phyloP scores from a whole-genome alignment of 306 rosid genomes.

The Acacia crassicarpa region DNA sequence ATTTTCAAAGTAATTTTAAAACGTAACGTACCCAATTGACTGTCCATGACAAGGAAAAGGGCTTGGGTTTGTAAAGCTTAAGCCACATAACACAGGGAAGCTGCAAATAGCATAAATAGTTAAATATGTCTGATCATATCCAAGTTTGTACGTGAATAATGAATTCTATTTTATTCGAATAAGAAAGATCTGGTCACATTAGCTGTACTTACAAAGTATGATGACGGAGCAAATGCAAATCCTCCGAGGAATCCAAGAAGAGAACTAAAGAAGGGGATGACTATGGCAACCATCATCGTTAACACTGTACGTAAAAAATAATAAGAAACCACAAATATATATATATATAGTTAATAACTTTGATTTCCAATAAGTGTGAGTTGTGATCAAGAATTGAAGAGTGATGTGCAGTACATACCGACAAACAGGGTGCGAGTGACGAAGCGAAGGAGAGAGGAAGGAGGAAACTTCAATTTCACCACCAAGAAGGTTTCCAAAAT shows the following conservation, averaged over 20 bases:
- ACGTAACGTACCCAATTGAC: slow-evolving; percentile 60
- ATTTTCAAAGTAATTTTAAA: background rate
- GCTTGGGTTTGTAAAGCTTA: slow-evolving; percentile 54
- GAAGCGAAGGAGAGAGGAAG: slow-evolving; percentile 60
- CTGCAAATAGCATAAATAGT: slow-evolving; percentile 40
- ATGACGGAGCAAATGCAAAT: slow-evolving; percentile 84
- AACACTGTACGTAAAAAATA: slow-evolving; percentile 46
- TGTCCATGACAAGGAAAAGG: slow-evolving; percentile 64
- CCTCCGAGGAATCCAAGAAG: slow-evolving; percentile 95
- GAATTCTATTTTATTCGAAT: no score
- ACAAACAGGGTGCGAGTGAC: slow-evolving; percentile 54
- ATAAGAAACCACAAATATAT: no score
- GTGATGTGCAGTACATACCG: slow-evolving; percentile 38
- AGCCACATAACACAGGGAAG: slow-evolving; percentile 90
- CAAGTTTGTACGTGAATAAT: no score
- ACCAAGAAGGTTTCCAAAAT: slow-evolving; percentile 78
- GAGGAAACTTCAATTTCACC: slow-evolving; percentile 45
- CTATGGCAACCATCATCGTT: slow-evolving; percentile 63
- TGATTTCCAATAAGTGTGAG: no score
- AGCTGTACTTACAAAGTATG: slow-evolving; percentile 67
- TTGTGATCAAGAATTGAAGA: no score
- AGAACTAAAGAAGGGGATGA: slow-evolving; percentile 77
- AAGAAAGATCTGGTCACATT: no score
- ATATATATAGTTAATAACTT: no score
- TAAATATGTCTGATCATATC: no score